These are phyloP conservation scores for Colletotrichum lindemuthianum DNA, from an alignment of 2,329 filamentous ascomycete genomes.

Conservation along the genomic window DNA sequence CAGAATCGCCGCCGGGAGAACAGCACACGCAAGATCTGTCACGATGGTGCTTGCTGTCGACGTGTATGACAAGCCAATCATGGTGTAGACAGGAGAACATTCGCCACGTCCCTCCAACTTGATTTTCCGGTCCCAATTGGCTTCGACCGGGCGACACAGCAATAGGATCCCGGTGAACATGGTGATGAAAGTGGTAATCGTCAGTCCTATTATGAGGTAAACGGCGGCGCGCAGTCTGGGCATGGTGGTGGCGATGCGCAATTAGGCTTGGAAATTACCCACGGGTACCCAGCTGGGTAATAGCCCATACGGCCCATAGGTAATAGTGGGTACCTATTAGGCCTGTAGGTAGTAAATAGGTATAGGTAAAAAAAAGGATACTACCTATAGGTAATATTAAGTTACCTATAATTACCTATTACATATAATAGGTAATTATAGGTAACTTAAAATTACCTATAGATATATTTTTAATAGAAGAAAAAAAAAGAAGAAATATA, in stretches of 20 bases:
- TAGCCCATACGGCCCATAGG: too few relatives aligned
- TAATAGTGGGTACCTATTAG: too few relatives aligned
- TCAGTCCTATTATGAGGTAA: constrained; percentile 36
- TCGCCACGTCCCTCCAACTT: constrained; percentile 38
- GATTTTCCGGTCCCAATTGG: constrained; percentile 42
- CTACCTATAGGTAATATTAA: too few relatives aligned
- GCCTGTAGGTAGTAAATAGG: too few relatives aligned
- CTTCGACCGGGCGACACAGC: constrained; percentile 37
- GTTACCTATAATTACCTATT: too few relatives aligned
- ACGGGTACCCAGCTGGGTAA: too few relatives aligned
- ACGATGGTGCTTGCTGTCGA: constrained; percentile 45
- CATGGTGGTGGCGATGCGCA: constrained; percentile 43
- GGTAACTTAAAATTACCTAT: too few relatives aligned
- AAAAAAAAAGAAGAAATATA: too few relatives aligned
- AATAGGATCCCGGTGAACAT: constrained; percentile 43
- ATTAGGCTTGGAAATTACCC: too few relatives aligned
- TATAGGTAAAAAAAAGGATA: too few relatives aligned
- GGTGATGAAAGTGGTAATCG: constrained; percentile 42
- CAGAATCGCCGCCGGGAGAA: constrained; percentile 45
- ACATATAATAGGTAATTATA: too few relatives aligned
- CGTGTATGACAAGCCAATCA: constrained; percentile 41
- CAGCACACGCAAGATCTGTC: constrained; percentile 45
- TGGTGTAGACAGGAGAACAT: constrained; percentile 36
- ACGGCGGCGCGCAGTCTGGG: constrained; percentile 37
- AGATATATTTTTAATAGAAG: too few relatives aligned